phyloP scores from a whole-genome alignment of 2,329 filamentous ascomycete species.

The Camillea tinctor region DNA sequence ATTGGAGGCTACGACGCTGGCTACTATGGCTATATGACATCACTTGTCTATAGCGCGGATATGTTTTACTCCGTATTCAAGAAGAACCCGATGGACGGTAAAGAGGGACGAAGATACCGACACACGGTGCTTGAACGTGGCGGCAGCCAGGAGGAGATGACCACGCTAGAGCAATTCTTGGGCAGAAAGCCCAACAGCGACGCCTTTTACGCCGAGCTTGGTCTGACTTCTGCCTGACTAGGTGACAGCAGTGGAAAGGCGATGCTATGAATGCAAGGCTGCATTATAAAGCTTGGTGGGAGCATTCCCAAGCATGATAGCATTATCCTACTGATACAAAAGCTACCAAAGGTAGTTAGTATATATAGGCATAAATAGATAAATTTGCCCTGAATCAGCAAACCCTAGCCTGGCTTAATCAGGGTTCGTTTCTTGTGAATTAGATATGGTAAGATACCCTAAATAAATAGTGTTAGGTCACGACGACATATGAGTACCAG shows the following conservation, averaged over 20 bases:
- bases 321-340: background rate
- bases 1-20: constrained; percentile 84
- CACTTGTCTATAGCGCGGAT: constrained; percentile 78
- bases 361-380: background rate
- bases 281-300: background rate
- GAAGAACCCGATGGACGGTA: constrained; percentile 72
- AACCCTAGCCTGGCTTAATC: background rate
- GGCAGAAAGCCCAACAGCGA: constrained; percentile 74
- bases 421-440: background rate
- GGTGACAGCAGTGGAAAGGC: background rate
- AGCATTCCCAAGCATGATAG: background rate
- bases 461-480: background rate
- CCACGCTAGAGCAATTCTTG: constrained; percentile 74
- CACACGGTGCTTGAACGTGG: constrained; percentile 77
- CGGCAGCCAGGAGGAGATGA: constrained; percentile 78
- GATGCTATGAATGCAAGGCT: background rate
- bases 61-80: constrained; percentile 85
- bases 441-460: background rate
- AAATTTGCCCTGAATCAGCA: background rate
- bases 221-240: constrained; percentile 37
- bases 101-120: constrained; percentile 72
- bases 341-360: background rate
- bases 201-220: constrained; percentile 78
- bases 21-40: constrained; percentile 75
- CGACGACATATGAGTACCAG: too few species aligned